phyloP scores from a whole-genome alignment of 495 filamentous ascomycete species.

The Aspergillus bridgeri region DNA sequence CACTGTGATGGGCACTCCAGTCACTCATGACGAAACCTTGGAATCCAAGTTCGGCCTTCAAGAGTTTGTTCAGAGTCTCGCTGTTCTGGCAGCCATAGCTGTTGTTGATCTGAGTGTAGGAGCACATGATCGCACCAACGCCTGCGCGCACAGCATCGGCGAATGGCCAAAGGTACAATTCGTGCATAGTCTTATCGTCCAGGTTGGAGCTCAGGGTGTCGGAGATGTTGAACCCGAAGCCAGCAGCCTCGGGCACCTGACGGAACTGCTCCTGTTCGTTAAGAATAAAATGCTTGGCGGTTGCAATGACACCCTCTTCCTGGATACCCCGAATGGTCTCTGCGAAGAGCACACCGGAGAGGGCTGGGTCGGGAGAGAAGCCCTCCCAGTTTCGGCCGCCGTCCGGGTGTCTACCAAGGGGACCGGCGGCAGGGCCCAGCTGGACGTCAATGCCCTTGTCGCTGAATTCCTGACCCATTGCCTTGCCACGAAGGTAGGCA shows the following conservation, averaged over 20 bases:
- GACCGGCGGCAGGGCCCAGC: slow-evolving; percentile 87
- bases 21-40: slow-evolving; percentile 93
- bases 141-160: slow-evolving; percentile 70
- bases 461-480: slow-evolving; percentile 76
- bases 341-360: slow-evolving; percentile 69
- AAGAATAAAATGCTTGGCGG: slow-evolving; percentile 76
- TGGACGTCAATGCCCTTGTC: slow-evolving; percentile 83
- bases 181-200: slow-evolving; percentile 93
- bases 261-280: slow-evolving; percentile 85
- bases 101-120: slow-evolving; percentile 83
- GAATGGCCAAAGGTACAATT: slow-evolving; percentile 88
- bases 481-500: slow-evolving; percentile 70
- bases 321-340: slow-evolving; percentile 80
- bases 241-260: slow-evolving; percentile 59
- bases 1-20: slow-evolving; percentile 84
- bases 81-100: slow-evolving; percentile 68
- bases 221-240: slow-evolving; percentile 60
- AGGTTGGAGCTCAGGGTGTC: slow-evolving; percentile 75
- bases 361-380: slow-evolving; percentile 67
- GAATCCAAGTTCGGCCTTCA: slow-evolving; percentile 91
- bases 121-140: slow-evolving; percentile 88
- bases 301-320: slow-evolving; percentile 75
- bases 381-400: slow-evolving; percentile 87
- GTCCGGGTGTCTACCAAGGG: slow-evolving; percentile 68
- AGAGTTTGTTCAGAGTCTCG: slow-evolving; percentile 70